phyloP scores from a whole-genome alignment of 345 rosid species.

The Hevea brasiliensis region DNA sequence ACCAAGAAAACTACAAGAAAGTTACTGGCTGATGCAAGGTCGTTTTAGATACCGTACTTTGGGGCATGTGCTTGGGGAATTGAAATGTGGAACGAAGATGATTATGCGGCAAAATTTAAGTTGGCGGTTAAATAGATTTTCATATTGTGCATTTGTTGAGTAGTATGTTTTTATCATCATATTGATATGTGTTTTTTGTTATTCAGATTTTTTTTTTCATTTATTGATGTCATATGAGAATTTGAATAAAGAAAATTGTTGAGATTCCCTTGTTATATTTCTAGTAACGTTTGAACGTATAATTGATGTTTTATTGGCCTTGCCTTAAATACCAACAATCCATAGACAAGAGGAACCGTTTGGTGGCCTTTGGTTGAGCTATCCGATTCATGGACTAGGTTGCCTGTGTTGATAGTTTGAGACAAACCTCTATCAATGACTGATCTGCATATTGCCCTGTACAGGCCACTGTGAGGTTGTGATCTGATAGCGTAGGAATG shows the following conservation, averaged over 20 bases:
- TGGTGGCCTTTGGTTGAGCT: too few relatives aligned
- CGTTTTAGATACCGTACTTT: neutral
- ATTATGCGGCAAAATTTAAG: neutral
- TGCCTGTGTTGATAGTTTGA: too few relatives aligned
- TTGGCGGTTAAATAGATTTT: neutral
- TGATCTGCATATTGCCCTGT: too few relatives aligned
- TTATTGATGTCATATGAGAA: neutral
- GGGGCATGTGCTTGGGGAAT: conserved; percentile 1
- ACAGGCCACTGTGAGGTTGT: too few relatives aligned
- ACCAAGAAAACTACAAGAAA: neutral
- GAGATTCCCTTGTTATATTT: neutral
- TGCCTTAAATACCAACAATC: too few relatives aligned
- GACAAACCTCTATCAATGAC: too few relatives aligned
- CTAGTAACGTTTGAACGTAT: neutral
- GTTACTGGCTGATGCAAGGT: neutral
- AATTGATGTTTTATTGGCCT: too few relatives aligned
- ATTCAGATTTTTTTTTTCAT: neutral
- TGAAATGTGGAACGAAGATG: neutral
- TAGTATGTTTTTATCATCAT: too few relatives aligned
- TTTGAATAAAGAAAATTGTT: conserved; percentile 6
- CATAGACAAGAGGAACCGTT: too few relatives aligned
- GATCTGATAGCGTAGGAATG: too few relatives aligned
- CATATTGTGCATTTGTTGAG: conserved; percentile 10
- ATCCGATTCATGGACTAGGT: too few relatives aligned
- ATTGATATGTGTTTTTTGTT: neutral